These are phyloP conservation scores for Paspalum vaginatum DNA, from an alignment of 176 grass and related monocot genomes.

Conservation along the genomic window DNA sequence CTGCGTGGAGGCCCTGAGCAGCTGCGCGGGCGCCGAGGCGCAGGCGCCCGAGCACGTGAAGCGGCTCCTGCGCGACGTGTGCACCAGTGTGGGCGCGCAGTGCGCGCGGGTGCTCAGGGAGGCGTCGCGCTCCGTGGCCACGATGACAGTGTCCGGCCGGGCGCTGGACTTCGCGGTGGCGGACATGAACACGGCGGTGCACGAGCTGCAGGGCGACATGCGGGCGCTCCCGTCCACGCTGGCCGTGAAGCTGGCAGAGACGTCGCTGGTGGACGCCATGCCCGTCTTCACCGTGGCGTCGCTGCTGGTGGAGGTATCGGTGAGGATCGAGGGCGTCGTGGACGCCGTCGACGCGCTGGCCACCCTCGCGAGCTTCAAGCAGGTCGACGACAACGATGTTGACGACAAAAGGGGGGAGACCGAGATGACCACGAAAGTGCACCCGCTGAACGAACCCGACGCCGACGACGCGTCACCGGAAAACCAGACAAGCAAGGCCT, in stretches of 20 bases:
- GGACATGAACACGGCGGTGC: constrained; percentile 56
- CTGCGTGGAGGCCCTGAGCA: constrained; percentile 61
- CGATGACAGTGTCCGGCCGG: constrained; percentile 44
- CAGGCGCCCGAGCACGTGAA: constrained; percentile 37
- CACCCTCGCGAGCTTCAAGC: constrained; percentile 44
- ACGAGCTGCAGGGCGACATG: constrained; percentile 57
- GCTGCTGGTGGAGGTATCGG: constrained; percentile 58
- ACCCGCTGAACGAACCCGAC: constrained; percentile 41
- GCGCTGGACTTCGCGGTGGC: constrained; percentile 45
- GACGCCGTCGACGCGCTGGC: constrained; percentile 52
- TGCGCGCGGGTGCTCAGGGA: constrained; percentile 58
- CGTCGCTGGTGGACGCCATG: constrained; percentile 50
- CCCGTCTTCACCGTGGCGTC: constrained; percentile 42
- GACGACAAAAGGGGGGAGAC: constrained; percentile 46
- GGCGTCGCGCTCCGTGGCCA: constrained; percentile 46
- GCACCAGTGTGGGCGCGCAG: constrained; percentile 30
- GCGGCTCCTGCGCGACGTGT: constrained; percentile 46
- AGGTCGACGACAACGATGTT: not conserved
- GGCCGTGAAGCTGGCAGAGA: constrained; percentile 9
- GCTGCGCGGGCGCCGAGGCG: constrained; percentile 41
- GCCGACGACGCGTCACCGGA: constrained; percentile 11
- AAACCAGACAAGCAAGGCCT: constrained; percentile 27
- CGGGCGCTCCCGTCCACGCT: constrained; percentile 45
- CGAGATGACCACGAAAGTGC: constrained; percentile 26
- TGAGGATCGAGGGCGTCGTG: constrained; percentile 55